Evolutionary conservation across 2,329 filamentous ascomycete species (phyloP).

Genomic region (Trichoderma sp.): DNA sequence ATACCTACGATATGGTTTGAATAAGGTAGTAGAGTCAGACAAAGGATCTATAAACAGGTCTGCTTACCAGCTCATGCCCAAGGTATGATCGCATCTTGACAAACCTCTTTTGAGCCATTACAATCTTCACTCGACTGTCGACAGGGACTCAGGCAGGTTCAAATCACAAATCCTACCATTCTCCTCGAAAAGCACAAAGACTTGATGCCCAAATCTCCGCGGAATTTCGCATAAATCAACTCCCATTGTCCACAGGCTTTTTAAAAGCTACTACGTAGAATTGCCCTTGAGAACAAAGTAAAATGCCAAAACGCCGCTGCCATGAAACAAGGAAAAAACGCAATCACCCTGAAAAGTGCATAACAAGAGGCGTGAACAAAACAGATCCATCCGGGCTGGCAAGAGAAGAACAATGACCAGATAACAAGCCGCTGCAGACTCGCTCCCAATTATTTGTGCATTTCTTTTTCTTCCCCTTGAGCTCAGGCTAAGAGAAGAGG

Average conservation of each 20-base stretch:
- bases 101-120: too few relatives aligned
- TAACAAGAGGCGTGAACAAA: not conserved
- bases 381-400: slow-evolving; percentile 33
- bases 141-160: too few relatives aligned
- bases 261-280: slow-evolving; percentile 38
- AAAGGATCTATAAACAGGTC: too few relatives aligned
- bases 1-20: too few relatives aligned
- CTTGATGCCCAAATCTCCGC: not conserved
- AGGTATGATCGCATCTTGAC: too few relatives aligned
- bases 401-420: slow-evolving; percentile 29
- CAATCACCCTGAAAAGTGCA: not conserved
- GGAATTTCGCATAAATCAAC: slow-evolving; percentile 12
- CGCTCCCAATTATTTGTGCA: slow-evolving; percentile 25
- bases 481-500: slow-evolving; percentile 24
- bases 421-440: slow-evolving; percentile 30
- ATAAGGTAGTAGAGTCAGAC: too few relatives aligned
- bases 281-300: slow-evolving; percentile 35
- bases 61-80: too few relatives aligned
- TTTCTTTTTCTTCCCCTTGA: slow-evolving; percentile 25
- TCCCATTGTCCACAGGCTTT: slow-evolving; percentile 29
- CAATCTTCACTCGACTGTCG: too few relatives aligned
- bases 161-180: too few relatives aligned
- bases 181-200: not conserved
- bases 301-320: slow-evolving; percentile 40
- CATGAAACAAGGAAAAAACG: slow-evolving; percentile 33